These are phyloP conservation scores for Linderniella brevidens DNA, from an alignment of 257 asterid genomes.

Conservation along the genomic window DNA sequence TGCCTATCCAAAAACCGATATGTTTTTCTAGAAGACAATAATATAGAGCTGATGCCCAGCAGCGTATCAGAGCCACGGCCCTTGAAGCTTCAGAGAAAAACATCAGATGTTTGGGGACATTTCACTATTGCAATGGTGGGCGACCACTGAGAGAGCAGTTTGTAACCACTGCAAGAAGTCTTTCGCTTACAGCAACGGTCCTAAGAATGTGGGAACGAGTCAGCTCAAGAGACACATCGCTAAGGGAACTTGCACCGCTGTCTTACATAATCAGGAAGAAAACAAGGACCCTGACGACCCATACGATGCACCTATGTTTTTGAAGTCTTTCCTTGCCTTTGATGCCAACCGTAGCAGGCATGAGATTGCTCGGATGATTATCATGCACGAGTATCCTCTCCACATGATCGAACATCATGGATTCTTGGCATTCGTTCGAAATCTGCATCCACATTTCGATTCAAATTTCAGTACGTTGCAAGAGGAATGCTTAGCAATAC, in stretches of 20 bases:
- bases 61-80: too few species aligned
- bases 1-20: too few species aligned
- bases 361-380: slow-evolving; percentile 81
- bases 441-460: slow-evolving; percentile 85
- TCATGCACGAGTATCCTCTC: slow-evolving; percentile 90
- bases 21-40: too few species aligned
- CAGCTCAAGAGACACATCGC: slow-evolving; percentile 97
- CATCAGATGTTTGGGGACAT: slow-evolving; percentile 99
- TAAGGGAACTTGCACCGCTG: slow-evolving; percentile 81
- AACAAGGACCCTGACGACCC: too few species aligned
- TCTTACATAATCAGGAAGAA: too few species aligned
- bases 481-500: slow-evolving; percentile 84
- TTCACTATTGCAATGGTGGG: slow-evolving; percentile 74
- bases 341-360: slow-evolving; percentile 80
- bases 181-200: slow-evolving; percentile 87
- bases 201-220: slow-evolving; percentile 93
- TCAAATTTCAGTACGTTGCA: slow-evolving; percentile 80
- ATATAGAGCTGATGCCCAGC: too few species aligned
- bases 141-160: slow-evolving; percentile 55
- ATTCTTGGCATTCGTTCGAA: slow-evolving; percentile 68
- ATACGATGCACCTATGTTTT: too few species aligned
- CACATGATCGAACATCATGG: slow-evolving; percentile 98
- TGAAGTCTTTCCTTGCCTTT: slow-evolving; percentile 45
- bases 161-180: slow-evolving; percentile 98
- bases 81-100: too few species aligned